Base-by-base conservation (phyloP, 2,329 filamentous ascomycete species). In the Microdochium trichocladiopsis region DNA sequence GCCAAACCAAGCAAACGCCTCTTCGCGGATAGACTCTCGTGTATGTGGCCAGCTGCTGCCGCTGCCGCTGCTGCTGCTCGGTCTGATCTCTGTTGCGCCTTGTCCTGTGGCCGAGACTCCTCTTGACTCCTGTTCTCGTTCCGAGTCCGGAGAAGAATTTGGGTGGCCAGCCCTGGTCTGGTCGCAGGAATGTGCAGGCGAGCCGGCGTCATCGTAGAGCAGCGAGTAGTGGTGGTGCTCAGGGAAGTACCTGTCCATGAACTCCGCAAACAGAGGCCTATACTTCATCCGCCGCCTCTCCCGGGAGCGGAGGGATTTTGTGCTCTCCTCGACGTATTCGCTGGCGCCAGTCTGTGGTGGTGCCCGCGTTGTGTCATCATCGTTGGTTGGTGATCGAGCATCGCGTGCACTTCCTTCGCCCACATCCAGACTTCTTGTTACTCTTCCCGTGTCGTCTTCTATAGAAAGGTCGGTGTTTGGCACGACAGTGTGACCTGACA, bases 201-300 rank as follows among this genome's bases (percentile, higher is more conserved):
- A n/a, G n/a, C n/a, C n/a, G n/a, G 18, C 41, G 21, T 45, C 41
- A 4, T 45, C 41, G 41, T 22, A 45, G 18, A 22, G 41, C 21
- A 45, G 41, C 6, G 18, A 22, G 41, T 45, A 18, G 41, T 45
- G 41, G 41, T 45, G 41, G 41, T 45, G 41, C 16, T 45, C 41
- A 5, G 41, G 41, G 6, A 45, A 45, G 41, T 45, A 90, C 4
- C 84, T 79, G 1, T 84, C 73, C 4, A 85, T 64, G 77, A 86
- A 92, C 5, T 65, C 63, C 2, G 71, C 69, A 61, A 83, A 90
- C 25, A 83, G 72, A 0, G 76, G 74, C 0, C 87, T 76, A 41
- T 73, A 71, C 0, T 57, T 63, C 68, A 83, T 72, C 2, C 83
- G 76, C 22, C 75, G 72, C 1, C 82, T 74, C 57, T 88, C 84